Conservation (phyloP, 73 alveolate genomes). For the Tetrahymena thermophila region DNA sequence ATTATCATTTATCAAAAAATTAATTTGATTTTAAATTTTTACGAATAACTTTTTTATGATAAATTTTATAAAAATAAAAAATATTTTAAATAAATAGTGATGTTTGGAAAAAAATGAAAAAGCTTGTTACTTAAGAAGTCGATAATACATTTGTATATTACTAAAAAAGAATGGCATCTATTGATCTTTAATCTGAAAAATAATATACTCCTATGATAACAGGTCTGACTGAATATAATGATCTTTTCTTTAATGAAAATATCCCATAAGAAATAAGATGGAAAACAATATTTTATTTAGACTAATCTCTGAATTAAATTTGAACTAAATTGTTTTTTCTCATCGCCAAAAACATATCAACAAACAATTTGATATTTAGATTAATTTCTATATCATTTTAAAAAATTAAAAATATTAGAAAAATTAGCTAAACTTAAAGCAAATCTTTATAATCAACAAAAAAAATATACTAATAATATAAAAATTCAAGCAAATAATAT, state of each 20-base stretch:
- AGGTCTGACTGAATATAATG: not conserved
- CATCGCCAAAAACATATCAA: no score
- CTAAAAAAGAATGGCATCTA: not conserved
- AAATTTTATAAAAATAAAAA: no score
- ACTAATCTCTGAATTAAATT: not conserved
- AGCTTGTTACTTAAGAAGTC: not conserved
- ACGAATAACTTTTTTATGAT: not conserved
- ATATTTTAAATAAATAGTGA: not conserved
- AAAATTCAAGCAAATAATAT: no score
- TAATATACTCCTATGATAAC: not conserved
- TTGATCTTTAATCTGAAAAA: not conserved
- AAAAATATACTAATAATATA: not conserved
- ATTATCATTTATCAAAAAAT: no score
- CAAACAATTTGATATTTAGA: not conserved
- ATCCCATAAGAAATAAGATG: not conserved
- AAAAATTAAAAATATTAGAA: no score
- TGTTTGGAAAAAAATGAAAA: slow-evolving; percentile 34
- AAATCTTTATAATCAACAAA: no score
- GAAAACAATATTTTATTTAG: not conserved
- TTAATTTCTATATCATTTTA: not conserved
- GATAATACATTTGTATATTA: not conserved
- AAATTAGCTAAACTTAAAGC: no score
- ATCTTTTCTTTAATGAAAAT: not conserved
- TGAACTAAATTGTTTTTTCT: not conserved
- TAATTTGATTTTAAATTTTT: no score